Conservation (phyloP, 345 rosid genomes). For the Laguncularia racemosa region DNA sequence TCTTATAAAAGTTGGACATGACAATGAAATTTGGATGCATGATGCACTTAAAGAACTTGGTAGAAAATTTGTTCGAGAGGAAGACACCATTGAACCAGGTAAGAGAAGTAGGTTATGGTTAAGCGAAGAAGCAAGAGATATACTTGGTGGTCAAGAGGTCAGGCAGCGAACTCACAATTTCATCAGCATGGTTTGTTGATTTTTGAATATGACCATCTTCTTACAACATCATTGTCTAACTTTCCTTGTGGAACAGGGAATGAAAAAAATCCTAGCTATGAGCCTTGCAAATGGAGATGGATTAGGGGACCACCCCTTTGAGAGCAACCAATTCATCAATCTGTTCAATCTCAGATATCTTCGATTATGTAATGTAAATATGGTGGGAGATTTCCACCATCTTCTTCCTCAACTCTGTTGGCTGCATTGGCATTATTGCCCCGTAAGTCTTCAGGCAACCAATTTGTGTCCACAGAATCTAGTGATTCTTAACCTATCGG, state of each 20-base stretch:
- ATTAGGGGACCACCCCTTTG: too few relatives aligned
- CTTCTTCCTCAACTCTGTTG: background rate
- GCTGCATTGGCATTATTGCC: too few relatives aligned
- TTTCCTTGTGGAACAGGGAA: background rate
- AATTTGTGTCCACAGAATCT: background rate
- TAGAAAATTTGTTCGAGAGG: background rate
- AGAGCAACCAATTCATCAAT: too few relatives aligned
- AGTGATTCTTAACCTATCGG: background rate
- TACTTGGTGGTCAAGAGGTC: constrained; percentile 2
- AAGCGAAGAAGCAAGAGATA: background rate
- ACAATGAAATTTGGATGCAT: background rate
- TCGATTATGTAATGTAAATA: too few relatives aligned
- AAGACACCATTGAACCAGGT: background rate
- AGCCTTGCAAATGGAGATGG: background rate
- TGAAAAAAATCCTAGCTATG: background rate
- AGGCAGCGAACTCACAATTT: background rate
- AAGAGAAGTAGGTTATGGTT: constrained; percentile 12
- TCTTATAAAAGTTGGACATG: background rate
- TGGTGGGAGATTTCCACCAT: rapidly evolving
- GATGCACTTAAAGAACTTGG: background rate
- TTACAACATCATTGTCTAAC: background rate
- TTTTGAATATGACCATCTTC: too few relatives aligned
- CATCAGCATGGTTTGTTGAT: background rate
- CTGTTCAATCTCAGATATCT: too few relatives aligned
- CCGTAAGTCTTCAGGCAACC: rapidly evolving